Base-by-base conservation (phyloP, 352 stramenopile genomes). In the Pythium phragmiticola region DNA sequence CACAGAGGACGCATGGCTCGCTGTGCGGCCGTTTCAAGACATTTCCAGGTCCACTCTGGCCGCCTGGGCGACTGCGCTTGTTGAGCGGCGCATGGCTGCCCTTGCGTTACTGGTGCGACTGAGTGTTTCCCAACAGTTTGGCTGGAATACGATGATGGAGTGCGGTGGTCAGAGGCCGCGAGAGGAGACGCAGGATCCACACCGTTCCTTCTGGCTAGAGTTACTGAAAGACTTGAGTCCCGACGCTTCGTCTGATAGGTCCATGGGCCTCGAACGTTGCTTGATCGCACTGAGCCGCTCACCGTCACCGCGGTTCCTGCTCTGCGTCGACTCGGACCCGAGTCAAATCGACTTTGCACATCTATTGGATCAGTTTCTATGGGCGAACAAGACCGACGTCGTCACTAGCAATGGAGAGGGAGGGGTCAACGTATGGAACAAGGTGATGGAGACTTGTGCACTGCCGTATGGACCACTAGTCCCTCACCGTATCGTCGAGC, bases 11-110 rank as follows among this genome's bases (percentile, higher is more conserved):
- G 45, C 28, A 6, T 63, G 43, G 57, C 57, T 63, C 5, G 57
- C 45, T 9, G 5, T 63, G 5, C 57, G 45, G 7, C 57, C 57
- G 19, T 63, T 63, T 34, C 57, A 56, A n/a, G 57, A 63, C 23
- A 28, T 63, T n/a, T n/a, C 45, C 11, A 49, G 48, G 33, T n/a
- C 45, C 6, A 63, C 33, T 34, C 23, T 47, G 33, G 11, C 33
- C 4, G 45, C 33, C 26, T 28, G 36, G 43, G 14, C 23, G 21
- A 26, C 28, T 2, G 45, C 28, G n/a, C 19, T 54, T 11, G 28
- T 63, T 16, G 41, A 51, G 33, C 45, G 46, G 2, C 57, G 57
- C 45, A 53, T 63, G 34, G 23, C 30, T 3, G 45, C 21, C 6
- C 3, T 63, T 3, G n/a, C 34, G 14, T 28, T 63, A 19, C 45